Evolutionary conservation across 768 basidiomycete genomes (phyloP), one percentile per base, ranked within the genome.

Genomic region (Strobilomyces confusus): DNA sequence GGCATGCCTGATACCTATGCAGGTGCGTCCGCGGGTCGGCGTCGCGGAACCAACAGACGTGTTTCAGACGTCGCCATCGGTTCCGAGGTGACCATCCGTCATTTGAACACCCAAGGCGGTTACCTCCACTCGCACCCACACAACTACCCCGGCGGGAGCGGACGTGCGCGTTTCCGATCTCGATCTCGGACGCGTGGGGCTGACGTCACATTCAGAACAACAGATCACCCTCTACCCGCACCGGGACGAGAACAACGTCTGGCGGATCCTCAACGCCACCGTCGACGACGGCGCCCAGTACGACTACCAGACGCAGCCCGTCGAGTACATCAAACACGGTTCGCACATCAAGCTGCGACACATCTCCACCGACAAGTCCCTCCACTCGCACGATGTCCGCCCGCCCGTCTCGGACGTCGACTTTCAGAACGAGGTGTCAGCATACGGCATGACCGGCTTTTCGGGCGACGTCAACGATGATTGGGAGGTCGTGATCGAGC

Each of bases 201-300:
- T 54, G 30, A 57, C 49, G 11, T 46, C 23, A 7, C 34, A 4
- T 55, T 17, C 66, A 98, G 95, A 99, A 66, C 97, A 99, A 81
- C 97, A 99, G 74, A 79, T 99, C 57, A 98, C 97, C 0, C 84
- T 99, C n/a, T 99, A 99, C 67, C 97, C 97, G 2, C 97, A 99
- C 69, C 82, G 88, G n/a, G 97, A 99, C 64, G 74, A 77, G n/a
- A 99, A 99, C 77, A 99, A 99, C 69, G 72, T 87, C 61, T 99
- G 92, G 92, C 79, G 82, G 17, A 81, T 99, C 55, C 64, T 85
- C 64, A 95, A 97, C 63, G 86, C 84, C 1, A 87, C 89, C 1
- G 44, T 64, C 37, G 73, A 77, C 15, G 65, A 58, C 44, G 65
- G 72, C 23, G 74, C 69, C 3, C 69, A 75, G 40, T 74, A 69